Base-by-base conservation (phyloP, 2,329 filamentous ascomycete genomes). In the Cladophialophora immunda region DNA sequence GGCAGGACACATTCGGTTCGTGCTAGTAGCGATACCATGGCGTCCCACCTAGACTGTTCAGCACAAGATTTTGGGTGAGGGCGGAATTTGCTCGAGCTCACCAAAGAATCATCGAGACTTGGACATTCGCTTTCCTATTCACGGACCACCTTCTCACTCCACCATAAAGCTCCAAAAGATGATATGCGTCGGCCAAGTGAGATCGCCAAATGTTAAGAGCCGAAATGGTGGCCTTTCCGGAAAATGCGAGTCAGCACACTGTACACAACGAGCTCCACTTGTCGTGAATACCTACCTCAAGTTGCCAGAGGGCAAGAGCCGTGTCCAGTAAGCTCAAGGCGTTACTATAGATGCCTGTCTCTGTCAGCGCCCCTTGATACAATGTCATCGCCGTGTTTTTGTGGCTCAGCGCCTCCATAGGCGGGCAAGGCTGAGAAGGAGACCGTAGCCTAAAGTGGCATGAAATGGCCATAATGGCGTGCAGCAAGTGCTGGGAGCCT, bases 381-480 rank as follows among this genome's bases (percentile, higher is more conserved):
- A 68, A 47, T 4, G 36, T 41, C 53, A 65, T 29, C 5, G 66
- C 57, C 29, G 53, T 53, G 27, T 61, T 61, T 38, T 65, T 62
- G 36, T 68, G 62, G 7, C 55, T 47, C 13, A 65, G 19, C 4
- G 53, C 54, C 9, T 65, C 57, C n/a, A 53, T 19, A 3, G 62
- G 65, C 6, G 65, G 65, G 6, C 17, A 22, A 4, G 32, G 29
- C 30, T 68, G 61, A 3, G 25, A 47, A 3, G 61, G 36, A 1
- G 65, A 55, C 4, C 62, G 58, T 19, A 59, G 60, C 22, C 36
- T 8, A 56, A 64, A 64, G 52, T 68, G 62, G 45, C 60, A 68
- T 15, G 65, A 53, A 1, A 68, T 45, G 3, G 66, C 66, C 7
- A 68, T 38, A 45, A 68, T 62, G 29, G 66, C 62, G 45, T 68